Base-by-base conservation (phyloP, 352 stramenopile species). In the Phytophthora syringae region DNA sequence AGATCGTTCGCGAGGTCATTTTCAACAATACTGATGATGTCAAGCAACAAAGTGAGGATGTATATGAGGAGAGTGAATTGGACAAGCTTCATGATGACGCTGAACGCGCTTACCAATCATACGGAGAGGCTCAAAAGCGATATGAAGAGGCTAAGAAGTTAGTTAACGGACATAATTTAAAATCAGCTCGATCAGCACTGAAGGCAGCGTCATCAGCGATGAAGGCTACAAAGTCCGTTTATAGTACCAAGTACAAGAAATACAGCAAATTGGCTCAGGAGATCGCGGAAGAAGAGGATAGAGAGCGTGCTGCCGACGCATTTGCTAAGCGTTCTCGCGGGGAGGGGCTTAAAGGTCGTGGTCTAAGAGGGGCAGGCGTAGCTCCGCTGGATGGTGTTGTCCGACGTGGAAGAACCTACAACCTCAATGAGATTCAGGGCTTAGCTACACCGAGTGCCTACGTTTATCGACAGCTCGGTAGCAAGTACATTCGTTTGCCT, bases 361-460 rank as follows among this genome's bases (percentile, higher is more conserved):
- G 56, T 40, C 22, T 64, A 13, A 52, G 27, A 27, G 56, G 56
- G 21, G 45, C 56, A 21, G 45, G 47, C 9, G 28, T 58, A 20
- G 45, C 52, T 45, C 47, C 48, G 44, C 30, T 55, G 16, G 48
- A 53, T 4, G 28, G 21, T 2, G 39, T 58, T 15, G 47, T 58
- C 15, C 9, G 57, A 5, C 34, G 57, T 4, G 24, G 24, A 16
- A 57, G 52, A 34, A 58, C 45, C 7, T 65, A 65, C 7, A 65
- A 65, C 28, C 37, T 65, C 0, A 65, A 65, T n/a, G 57, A 64
- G 20, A 64, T 64, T 21, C 32, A 42, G 20, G 57, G 47, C 4
- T 52, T 53, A 18, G 57, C 47, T 2, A 27, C 52, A 11, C 25
- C 57, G 4, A 58, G 47, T 36, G 47, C 48, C 7, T 58, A 48